phyloP scores from a whole-genome alignment of 1,284 basidiomycete species.

The Xanthoconium separans region DNA sequence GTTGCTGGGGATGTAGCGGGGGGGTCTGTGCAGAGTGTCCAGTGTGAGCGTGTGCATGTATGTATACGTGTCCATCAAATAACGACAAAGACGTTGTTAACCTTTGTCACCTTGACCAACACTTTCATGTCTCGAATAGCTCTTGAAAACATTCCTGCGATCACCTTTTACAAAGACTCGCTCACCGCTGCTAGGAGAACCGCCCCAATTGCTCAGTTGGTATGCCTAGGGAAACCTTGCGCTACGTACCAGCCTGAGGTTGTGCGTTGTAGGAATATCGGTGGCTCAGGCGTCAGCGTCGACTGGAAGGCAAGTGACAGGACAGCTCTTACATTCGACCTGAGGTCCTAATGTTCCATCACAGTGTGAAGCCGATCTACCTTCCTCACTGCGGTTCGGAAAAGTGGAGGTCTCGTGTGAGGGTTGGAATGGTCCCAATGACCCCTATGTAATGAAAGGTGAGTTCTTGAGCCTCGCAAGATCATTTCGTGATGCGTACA shows the following conservation, averaged over 20 bases:
- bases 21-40: slow-evolving; percentile 72
- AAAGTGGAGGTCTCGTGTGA: slow-evolving; percentile 85
- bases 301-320: slow-evolving; percentile 74
- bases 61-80: slow-evolving; percentile 8
- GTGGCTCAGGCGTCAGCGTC: slow-evolving; percentile 71
- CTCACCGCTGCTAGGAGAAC: slow-evolving; percentile 69
- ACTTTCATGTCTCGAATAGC: slow-evolving; percentile 62
- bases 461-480: slow-evolving; percentile 14
- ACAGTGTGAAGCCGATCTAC: slow-evolving; percentile 89
- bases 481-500: not conserved
- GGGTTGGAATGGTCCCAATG: slow-evolving; percentile 80
- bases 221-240: slow-evolving; percentile 80
- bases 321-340: slow-evolving; percentile 7
- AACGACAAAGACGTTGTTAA: not conserved
- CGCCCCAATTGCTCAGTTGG: slow-evolving; percentile 71
- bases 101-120: not conserved
- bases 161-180: slow-evolving; percentile 77
- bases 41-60: not conserved
- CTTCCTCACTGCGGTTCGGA: slow-evolving; percentile 77
- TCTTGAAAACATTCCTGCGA: slow-evolving; percentile 66
- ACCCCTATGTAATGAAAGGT: slow-evolving; percentile 86
- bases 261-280: slow-evolving; percentile 81
- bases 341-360: slow-evolving; percentile 11
- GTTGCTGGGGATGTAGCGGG: slow-evolving; percentile 83
- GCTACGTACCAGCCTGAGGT: slow-evolving; percentile 76